A percentile compares a stretch with the other conserved stretches of the same genome.
Evolutionary conservation across 2,329 filamentous ascomycete species (phyloP).

Genomic region (Tolypocladium nubicola): DNA sequence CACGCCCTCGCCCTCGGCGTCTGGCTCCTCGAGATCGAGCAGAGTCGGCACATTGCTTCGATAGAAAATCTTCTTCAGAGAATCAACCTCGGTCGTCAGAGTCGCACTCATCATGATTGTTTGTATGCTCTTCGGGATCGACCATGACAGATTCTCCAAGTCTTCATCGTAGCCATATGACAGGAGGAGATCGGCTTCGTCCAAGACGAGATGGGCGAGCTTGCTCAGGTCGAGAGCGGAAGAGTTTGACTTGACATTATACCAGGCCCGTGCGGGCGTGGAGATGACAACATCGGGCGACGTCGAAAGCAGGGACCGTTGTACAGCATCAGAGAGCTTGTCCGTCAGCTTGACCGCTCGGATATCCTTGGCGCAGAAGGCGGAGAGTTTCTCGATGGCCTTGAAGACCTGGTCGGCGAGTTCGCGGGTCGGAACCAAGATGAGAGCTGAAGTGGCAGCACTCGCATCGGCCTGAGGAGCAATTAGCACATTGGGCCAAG

Average conservation of each 20-base stretch:
- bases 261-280: conserved; percentile 74
- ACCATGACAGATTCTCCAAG: conserved; percentile 65
- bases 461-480: conserved; percentile 34
- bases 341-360: conserved; percentile 78
- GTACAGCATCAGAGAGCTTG: conserved; percentile 81
- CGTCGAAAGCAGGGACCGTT: conserved; percentile 75
- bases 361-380: conserved; percentile 78
- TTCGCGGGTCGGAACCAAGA: conserved; percentile 90
- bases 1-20: conserved; percentile 65
- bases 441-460: conserved; percentile 59
- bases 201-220: conserved; percentile 72
- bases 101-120: conserved; percentile 92
- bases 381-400: conserved; percentile 62
- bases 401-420: conserved; percentile 85
- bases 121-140: conserved; percentile 76
- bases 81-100: conserved; percentile 76
- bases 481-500: background rate
- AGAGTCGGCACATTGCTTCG: conserved; percentile 55
- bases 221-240: conserved; percentile 56
- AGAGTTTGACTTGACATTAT: conserved; percentile 60
- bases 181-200: conserved; percentile 88
- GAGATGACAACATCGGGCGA: conserved; percentile 83
- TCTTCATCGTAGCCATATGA: conserved; percentile 94
- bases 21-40: conserved; percentile 73
- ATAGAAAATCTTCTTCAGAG: conserved; percentile 76